phyloP scores from a whole-genome alignment of 2,329 filamentous ascomycete species.

The Sporothrix phasma region DNA sequence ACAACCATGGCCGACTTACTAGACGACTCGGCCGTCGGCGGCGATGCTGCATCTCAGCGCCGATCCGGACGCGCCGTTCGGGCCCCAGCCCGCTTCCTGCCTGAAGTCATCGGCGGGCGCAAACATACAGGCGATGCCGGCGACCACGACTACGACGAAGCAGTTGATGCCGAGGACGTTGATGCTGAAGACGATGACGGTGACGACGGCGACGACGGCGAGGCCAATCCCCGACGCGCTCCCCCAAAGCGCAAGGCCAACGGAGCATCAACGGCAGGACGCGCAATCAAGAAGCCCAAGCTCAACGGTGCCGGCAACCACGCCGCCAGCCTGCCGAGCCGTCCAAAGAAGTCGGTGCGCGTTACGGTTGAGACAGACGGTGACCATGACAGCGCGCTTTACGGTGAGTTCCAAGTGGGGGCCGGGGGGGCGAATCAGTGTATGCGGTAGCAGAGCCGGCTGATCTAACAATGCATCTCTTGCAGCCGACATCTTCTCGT shows the following conservation, averaged over 20 bases:
- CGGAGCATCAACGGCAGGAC: constrained; percentile 32
- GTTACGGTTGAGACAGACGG: constrained; percentile 42
- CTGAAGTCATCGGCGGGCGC: constrained; percentile 46
- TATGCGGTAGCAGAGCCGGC: neutral
- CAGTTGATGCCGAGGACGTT: constrained; percentile 26
- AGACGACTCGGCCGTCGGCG: constrained; percentile 11
- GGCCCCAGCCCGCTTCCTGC: constrained; percentile 49
- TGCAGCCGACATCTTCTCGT: constrained; percentile 53
- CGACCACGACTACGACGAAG: constrained; percentile 34
- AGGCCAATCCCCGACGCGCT: constrained; percentile 31
- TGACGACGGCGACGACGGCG: constrained; percentile 25
- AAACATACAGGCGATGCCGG: constrained; percentile 33
- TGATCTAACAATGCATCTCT: neutral
- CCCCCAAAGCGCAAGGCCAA: constrained; percentile 14
- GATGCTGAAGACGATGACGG: constrained; percentile 31
- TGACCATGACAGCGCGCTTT: constrained; percentile 44
- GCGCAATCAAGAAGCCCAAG: constrained; percentile 54
- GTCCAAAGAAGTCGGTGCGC: constrained; percentile 46
- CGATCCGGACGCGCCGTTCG: constrained; percentile 59
- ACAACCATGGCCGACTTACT: constrained; percentile 8
- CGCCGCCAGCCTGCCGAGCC: constrained; percentile 38
- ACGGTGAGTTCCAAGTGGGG: constrained; percentile 33
- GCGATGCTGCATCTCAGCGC: constrained; percentile 36
- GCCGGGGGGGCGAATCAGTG: neutral
- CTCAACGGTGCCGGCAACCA: constrained; percentile 44